Base-by-base conservation (phyloP, 2,329 filamentous ascomycete species). In the Calonectria multiphialidica region DNA sequence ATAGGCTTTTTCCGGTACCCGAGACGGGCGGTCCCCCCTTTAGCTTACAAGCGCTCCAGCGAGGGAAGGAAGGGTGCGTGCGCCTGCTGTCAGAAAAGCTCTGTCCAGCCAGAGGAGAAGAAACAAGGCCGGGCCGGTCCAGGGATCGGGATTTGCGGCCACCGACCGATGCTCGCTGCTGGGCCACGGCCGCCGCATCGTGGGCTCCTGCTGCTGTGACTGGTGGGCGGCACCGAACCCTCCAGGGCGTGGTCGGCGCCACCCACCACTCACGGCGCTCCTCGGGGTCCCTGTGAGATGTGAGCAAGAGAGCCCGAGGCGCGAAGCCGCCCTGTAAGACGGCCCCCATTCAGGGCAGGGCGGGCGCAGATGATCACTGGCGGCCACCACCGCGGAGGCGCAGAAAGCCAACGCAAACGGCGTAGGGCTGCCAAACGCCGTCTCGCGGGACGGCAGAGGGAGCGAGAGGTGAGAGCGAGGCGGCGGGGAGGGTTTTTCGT, bases 251-350 rank as follows among this genome's bases (percentile, higher is more conserved):
- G 18, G 30, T 71, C 68, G 68, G 63, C 44, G 62, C 53, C 35
- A 47, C 57, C 62, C 50, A 71, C 68, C 68, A 71, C 25, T 66
- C 68, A 62, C 55, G 45, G 66, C 66, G 55, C 35, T 44, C 28
- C n/a, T n/a, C n/a, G n/a, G 35, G 21, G 35, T n/a, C 4, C 42
- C 42, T 44, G 42, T n/a, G 55, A 61, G 35, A 5, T 30, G 28
- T 30, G 28, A 30, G 28, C 28, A 30, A 30, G 28, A 30, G 28
- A 30, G 28, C 28, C 35, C 55, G 16, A 44, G n/a, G 42, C 35
- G 50, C 21, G 13, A 61, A 13, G 55, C 16, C 35, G 55, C 35
- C 8, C 55, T 61, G 33, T 61, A 44, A 61, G 55, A 25, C 37
- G 35, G 6, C 25, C 23, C 45, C 45, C 28, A 30, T 8, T 5